phyloP scores from a whole-genome alignment of 306 rosid genomes.

The Lathyrus tuberosus region DNA sequence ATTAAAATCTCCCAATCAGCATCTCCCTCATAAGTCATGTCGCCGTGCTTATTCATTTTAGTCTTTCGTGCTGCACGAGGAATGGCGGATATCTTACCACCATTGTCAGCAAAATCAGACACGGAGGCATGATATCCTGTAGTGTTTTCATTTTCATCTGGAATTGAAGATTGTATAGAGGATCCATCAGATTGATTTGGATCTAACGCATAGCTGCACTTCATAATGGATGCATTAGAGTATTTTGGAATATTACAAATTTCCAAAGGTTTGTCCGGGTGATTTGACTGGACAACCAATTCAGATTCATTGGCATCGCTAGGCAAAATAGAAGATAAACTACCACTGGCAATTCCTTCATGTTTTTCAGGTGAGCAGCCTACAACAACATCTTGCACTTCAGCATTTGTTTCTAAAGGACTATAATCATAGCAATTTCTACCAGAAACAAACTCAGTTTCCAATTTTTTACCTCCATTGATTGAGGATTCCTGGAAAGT shows the following conservation, averaged over 20 bases:
- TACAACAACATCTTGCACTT: conserved; percentile 41
- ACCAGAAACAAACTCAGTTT: conserved; percentile 43
- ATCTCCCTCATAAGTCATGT: conserved; percentile 99
- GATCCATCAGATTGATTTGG: conserved; percentile 49
- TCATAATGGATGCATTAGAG: conserved; percentile 40
- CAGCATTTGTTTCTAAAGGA: conserved; percentile 39
- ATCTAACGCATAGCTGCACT: conserved; percentile 45
- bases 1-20: conserved; percentile 86
- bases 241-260: conserved; percentile 36
- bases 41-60: conserved; percentile 81
- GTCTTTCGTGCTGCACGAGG: conserved; percentile 60
- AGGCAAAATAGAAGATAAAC: conserved; percentile 37
- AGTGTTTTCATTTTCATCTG: conserved; percentile 63
- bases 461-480: conserved; percentile 37
- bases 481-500: conserved; percentile 31
- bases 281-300: conserved; percentile 43
- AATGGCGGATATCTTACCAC: conserved; percentile 51
- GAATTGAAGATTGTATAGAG: conserved; percentile 53
- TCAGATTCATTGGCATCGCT: conserved; percentile 38
- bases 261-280: conserved; percentile 34
- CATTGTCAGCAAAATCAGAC: conserved; percentile 57
- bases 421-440: conserved; percentile 29
- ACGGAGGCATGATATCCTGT: conserved; percentile 57
- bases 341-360: conserved; percentile 24
- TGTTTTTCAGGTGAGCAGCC: conserved; percentile 43